Base-by-base conservation (phyloP, 805 yeast genomes). In the Suhomyces vadensis region DNA sequence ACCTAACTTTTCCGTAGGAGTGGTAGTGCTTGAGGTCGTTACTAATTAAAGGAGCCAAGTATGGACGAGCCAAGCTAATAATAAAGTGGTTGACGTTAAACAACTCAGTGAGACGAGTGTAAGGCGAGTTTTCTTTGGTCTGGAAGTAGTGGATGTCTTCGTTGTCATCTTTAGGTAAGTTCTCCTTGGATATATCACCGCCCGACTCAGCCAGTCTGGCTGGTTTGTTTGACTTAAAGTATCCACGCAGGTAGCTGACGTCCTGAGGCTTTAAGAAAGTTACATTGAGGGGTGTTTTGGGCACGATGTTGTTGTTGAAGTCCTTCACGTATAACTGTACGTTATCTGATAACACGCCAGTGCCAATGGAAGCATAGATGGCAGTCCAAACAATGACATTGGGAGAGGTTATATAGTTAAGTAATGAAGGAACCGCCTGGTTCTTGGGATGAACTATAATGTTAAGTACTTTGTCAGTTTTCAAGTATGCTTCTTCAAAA, bases 71-170 rank as follows among this genome's bases (percentile, higher is more conserved):
- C 51, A 92, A 73, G 16, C 97, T 87, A 1, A 91, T 91, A 23
- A 94, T 75, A 58, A 89, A 92, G 63, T 91, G 95, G 64, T 94
- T 94, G 19, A 94, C 98, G 56, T 94, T 94, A 71, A 92, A 94
- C 46, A 92, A 74, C 61, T 94, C 98, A 0, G 97, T 85, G 38
- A 92, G 74, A 43, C 96, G 72, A 1, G 94, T 86, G 59, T 92
- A 92, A 0, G 97, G 96, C 8, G 74, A 64, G 38, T 63, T 63
- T 16, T 67, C 68, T 47, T 60, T 61, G 14, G 60, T 45, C n/a
- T 58, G 52, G 21, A 52, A 53, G 24, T 54, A 53, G 17, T 52
- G 51, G n/a, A 49, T 52, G n/a, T 41, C 44, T 4, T 44, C 40
- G 14, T 23, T 29, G 4, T 46, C 48, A 17, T 33, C 14, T 1